Evolutionary conservation across 768 basidiomycete species (phyloP), one percentile per base, ranked within the genome.

Genomic region (Xerocomellus intermedius): DNA sequence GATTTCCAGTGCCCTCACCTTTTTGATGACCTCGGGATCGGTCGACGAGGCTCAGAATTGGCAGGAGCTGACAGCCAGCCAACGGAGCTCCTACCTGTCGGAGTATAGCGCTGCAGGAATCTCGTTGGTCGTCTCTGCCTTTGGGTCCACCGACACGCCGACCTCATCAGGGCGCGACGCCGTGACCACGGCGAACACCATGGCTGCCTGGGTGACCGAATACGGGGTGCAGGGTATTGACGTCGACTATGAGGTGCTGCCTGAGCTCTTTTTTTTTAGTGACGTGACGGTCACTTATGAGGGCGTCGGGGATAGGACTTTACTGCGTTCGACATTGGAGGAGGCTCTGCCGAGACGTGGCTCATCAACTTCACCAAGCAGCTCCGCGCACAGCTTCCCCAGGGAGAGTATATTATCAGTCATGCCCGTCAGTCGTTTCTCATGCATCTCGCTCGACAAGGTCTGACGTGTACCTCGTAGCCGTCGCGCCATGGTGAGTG

Each of bases 51-150:
- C 79, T 5, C 64, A 65, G 45, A 74, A 75, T 60, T 81, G 80
- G 80, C 64, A 73, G 12, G 58, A 53, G 22, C 66, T 81, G 6
- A 66, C 73, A 1, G 67, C 72, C 1, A 60, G 60, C 26, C 59
- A 78, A 36, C 76, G 78, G 21, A 56, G 74, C 6, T 41, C 72
- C 7, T 75, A 81, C 60, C 71, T 81, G 53, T 61, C 76, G 1
- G 73, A 79, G 53, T 85, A 85, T 52, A 67, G 67, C 16, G 75
- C 75, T 0, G 81, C 81, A 16, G 82, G 83, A 7, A 82, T 84
- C 64, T 78, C 78, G 42, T 63, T 85, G 26, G 74, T 85, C 54
- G 83, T 84, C 5, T 81, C 82, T 41, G 74, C 73, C 2, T 84
- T 85, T 61, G 80, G 81, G 8, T 73, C 78, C 8, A 71, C 69